Percentiles rank a stretch among this genome's conserved stretches.
Conservation (phyloP, 2,329 filamentous ascomycete genomes). For the Arthrinium puccinioides region DNA sequence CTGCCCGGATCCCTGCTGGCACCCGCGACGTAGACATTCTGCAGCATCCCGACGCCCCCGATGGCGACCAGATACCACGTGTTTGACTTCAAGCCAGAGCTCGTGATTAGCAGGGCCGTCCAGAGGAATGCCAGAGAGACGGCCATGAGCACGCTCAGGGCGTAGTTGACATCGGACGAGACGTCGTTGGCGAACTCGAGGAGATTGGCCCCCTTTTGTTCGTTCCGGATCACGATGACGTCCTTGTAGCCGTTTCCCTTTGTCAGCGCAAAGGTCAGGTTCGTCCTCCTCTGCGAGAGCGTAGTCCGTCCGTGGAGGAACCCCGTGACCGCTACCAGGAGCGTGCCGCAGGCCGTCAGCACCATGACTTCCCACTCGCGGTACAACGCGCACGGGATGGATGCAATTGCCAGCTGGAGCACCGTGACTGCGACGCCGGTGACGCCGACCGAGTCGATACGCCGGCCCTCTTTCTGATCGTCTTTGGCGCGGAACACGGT, state of each 20-base stretch:
- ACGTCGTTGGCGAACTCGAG: background rate
- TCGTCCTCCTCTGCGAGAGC: too few species aligned
- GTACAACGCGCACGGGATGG: slow-evolving; percentile 6
- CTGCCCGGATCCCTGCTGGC: slow-evolving; percentile 5
- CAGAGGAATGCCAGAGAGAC: slow-evolving; percentile 5
- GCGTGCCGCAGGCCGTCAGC: slow-evolving; percentile 5
- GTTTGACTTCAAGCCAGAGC: slow-evolving; percentile 5
- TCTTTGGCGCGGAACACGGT: background rate
- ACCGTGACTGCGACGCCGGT: slow-evolving; percentile 3
- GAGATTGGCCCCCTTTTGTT: background rate
- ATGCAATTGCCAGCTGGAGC: slow-evolving; percentile 8
- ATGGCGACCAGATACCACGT: slow-evolving; percentile 12
- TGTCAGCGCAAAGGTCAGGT: slow-evolving; percentile 10
- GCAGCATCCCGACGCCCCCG: slow-evolving; percentile 8
- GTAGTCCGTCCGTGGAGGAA: background rate
- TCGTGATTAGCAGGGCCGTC: slow-evolving; percentile 8
- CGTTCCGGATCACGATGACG: slow-evolving; percentile 8
- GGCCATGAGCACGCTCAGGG: slow-evolving; percentile 1
- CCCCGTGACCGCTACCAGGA: slow-evolving; percentile 2
- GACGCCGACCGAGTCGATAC: slow-evolving; percentile 4
- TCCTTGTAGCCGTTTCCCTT: slow-evolving; percentile 9
- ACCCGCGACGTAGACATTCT: slow-evolving; percentile 10
- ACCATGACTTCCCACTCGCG: slow-evolving; percentile 12
- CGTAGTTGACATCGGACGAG: background rate
- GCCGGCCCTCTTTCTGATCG: background rate